A percentile compares a stretch with the other conserved stretches of the same genome.
phyloP scores from a whole-genome alignment of 495 filamentous ascomycete genomes.

The Xylaria cubensis region DNA sequence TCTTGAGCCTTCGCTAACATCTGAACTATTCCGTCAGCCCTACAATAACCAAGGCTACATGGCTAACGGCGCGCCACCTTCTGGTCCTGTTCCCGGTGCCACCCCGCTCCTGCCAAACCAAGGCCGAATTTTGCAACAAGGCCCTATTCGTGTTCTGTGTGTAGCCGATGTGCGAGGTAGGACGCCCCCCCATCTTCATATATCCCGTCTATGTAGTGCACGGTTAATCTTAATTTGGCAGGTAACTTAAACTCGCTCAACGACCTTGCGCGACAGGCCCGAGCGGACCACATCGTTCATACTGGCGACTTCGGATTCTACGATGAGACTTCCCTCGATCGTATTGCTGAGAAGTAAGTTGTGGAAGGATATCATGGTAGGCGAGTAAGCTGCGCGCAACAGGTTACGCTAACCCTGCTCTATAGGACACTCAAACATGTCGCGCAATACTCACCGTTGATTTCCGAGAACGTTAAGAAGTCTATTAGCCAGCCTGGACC shows the following conservation, averaged over 20 bases:
- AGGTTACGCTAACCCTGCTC: slow-evolving; percentile 23
- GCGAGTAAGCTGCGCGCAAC: slow-evolving; percentile 33
- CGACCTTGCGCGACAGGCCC: slow-evolving; percentile 90
- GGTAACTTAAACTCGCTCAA: slow-evolving; percentile 96
- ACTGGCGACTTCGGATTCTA: slow-evolving; percentile 99
- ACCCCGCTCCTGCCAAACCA: slow-evolving; percentile 63
- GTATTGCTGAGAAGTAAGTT: slow-evolving; percentile 97
- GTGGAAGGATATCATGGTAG: slow-evolving; percentile 7
- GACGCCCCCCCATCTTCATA: slow-evolving; percentile 25
- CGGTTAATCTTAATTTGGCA: slow-evolving; percentile 47
- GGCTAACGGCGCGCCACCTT: slow-evolving; percentile 59
- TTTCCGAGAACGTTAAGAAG: slow-evolving; percentile 86
- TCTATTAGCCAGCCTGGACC: slow-evolving; percentile 68
- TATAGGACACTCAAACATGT: slow-evolving; percentile 94
- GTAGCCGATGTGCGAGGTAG: slow-evolving; percentile 97
- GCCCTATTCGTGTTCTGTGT: slow-evolving; percentile 85
- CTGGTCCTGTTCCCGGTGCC: slow-evolving; percentile 57
- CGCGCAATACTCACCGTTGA: slow-evolving; percentile 95
- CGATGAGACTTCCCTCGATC: slow-evolving; percentile 91
- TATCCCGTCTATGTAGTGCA: not conserved
- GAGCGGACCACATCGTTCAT: slow-evolving; percentile 95
- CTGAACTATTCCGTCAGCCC: slow-evolving; percentile 39
- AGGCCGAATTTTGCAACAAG: slow-evolving; percentile 79
- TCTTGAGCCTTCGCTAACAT: slow-evolving; percentile 31
- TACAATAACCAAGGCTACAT: slow-evolving; percentile 58